A percentile compares a stretch with the other conserved stretches of the same genome.
These are phyloP conservation scores for Cruciata laevipes DNA, from an alignment of 257 asterid genomes.

Conservation along the genomic window DNA sequence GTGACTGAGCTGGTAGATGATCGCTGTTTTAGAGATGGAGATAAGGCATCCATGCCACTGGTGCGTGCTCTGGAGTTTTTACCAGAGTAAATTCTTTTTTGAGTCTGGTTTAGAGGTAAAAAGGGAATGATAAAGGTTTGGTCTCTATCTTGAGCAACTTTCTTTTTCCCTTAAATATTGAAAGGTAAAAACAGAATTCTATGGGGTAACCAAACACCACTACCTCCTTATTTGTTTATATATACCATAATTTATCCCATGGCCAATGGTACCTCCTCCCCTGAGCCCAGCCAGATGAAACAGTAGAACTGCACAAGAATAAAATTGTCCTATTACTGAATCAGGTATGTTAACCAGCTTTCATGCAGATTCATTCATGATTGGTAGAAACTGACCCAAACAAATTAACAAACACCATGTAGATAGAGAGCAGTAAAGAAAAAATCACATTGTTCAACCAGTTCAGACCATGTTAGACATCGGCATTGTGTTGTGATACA, in stretches of 20 bases:
- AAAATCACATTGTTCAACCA: neutral
- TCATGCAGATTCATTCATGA: neutral
- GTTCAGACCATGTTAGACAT: neutral
- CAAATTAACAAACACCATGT: neutral
- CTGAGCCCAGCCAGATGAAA: no score
- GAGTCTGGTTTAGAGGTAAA: no score
- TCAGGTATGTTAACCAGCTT: neutral
- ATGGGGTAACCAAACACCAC: no score
- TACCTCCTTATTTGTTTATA: no score
- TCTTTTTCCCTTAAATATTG: no score
- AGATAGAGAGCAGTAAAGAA: neutral
- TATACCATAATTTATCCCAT: no score
- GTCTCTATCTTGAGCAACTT: no score
- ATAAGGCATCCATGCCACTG: slow-evolving; percentile 48
- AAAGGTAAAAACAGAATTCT: no score
- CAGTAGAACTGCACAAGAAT: neutral
- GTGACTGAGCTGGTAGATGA: slow-evolving; percentile 35
- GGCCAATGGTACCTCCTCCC: no score
- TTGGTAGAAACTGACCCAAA: neutral
- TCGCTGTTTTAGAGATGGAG: no score
- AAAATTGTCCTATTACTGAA: neutral
- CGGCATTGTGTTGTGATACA: neutral
- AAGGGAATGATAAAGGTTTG: neutral
- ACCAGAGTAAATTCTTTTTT: no score
- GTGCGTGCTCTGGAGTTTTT: no score